Evolutionary conservation across 1,284 basidiomycete genomes (phyloP).

Genomic region (Pseudozyma pruni): DNA sequence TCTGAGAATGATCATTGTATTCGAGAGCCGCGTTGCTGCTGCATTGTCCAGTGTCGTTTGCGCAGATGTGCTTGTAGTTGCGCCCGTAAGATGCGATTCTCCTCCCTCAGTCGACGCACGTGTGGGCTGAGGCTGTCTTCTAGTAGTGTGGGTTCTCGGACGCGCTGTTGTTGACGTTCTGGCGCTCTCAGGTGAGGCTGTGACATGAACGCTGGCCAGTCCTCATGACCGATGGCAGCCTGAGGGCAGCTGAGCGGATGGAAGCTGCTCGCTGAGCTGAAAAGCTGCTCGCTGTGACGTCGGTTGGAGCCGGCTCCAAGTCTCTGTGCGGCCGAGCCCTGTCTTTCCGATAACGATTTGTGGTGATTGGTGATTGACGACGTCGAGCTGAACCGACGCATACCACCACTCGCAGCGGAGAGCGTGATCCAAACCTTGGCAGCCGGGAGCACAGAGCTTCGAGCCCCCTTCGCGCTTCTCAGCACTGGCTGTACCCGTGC

Average conservation of each 20-base stretch:
- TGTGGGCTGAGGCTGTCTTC: constrained; percentile 10
- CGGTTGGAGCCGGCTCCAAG: not conserved
- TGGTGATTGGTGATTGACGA: too few relatives aligned
- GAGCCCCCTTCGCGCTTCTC: not conserved
- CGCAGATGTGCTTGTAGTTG: constrained; percentile 4
- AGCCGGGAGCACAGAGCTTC: constrained; percentile 1
- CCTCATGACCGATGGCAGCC: not conserved
- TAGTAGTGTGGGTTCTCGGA: not conserved
- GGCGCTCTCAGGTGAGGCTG: too few relatives aligned
- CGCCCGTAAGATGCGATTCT: constrained; percentile 12
- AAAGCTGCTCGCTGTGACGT: constrained; percentile 1
- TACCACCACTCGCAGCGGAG: not conserved
- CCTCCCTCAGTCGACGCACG: constrained; percentile 5
- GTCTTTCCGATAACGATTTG: too few relatives aligned
- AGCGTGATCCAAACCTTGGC: constrained; percentile 32
- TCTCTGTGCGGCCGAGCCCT: too few relatives aligned
- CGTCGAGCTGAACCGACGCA: not conserved
- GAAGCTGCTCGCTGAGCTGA: not conserved
- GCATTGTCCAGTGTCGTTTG: too few relatives aligned
- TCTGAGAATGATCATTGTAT: too few relatives aligned
- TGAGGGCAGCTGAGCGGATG: not conserved
- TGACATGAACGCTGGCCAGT: not conserved
- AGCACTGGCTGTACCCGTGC: constrained; percentile 27
- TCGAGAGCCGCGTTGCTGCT: too few relatives aligned
- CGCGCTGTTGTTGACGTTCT: too few relatives aligned